phyloP scores from a whole-genome alignment of 2,329 filamentous ascomycete genomes.

The Verticillium nonalfalfae region DNA sequence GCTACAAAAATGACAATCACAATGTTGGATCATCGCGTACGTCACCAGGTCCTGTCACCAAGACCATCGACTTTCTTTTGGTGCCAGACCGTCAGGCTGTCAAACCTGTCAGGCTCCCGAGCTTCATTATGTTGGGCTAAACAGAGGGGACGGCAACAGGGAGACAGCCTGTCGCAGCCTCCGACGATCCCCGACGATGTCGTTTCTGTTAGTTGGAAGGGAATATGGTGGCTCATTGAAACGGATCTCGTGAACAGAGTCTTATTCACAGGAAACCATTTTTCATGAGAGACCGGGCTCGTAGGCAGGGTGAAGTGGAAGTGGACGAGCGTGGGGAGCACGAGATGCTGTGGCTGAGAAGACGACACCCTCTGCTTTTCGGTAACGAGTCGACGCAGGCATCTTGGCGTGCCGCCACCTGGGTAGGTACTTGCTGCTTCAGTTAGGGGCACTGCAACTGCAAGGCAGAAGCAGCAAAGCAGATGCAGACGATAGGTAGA shows the following conservation, averaged over 20 bases:
- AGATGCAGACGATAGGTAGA: conserved; percentile 3
- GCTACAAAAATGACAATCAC: not conserved
- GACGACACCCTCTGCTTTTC: not conserved
- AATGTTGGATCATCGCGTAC: not conserved
- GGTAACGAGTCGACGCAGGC: not conserved
- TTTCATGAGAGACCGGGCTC: not conserved
- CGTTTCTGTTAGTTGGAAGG: not conserved
- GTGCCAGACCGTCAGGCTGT: not conserved
- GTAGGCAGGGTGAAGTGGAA: not conserved
- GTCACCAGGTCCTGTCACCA: not conserved
- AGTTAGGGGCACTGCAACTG: not conserved
- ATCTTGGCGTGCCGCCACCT: not conserved
- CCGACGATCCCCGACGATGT: not conserved
- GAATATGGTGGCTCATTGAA: not conserved
- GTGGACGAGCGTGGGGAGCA: not conserved
- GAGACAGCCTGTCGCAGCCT: not conserved
- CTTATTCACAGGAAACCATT: not conserved
- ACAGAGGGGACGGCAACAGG: not conserved
- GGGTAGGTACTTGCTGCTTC: not conserved
- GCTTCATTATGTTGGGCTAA: not conserved
- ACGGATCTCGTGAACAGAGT: not conserved
- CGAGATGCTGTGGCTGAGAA: not conserved
- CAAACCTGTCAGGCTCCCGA: not conserved
- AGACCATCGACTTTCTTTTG: not conserved
- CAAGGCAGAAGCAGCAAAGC: not conserved